A percentile compares a stretch with the other conserved stretches of the same genome.
Conservation (phyloP, 495 filamentous ascomycete genomes). For the Parathielavia hyrcaniae region DNA sequence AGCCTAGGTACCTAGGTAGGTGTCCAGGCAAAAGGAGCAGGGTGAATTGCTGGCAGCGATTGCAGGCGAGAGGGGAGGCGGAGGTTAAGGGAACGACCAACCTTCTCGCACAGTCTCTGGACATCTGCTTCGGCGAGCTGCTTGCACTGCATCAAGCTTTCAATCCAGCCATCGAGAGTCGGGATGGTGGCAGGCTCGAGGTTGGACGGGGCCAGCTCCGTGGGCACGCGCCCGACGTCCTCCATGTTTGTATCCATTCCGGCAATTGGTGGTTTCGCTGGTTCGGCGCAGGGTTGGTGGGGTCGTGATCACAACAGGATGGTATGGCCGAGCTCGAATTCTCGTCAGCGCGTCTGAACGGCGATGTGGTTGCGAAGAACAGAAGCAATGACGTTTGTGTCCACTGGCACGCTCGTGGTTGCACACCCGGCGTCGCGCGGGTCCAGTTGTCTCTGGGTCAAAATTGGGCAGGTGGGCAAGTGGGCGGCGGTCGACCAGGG, state of each 20-base stretch:
- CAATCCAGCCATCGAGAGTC: slow-evolving; percentile 96
- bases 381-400: slow-evolving; percentile 21
- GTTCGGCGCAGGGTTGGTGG: neutral
- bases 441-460: slow-evolving; percentile 16
- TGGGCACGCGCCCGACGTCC: slow-evolving; percentile 82
- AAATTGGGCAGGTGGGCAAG: slow-evolving; percentile 28
- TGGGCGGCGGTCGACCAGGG: slow-evolving; percentile 2
- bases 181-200: slow-evolving; percentile 83
- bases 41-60: neutral
- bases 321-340: neutral
- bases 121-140: slow-evolving; percentile 93
- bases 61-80: neutral
- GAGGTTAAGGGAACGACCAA: slow-evolving; percentile 40
- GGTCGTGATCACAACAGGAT: neutral
- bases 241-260: slow-evolving; percentile 97
- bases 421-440: slow-evolving; percentile 16
- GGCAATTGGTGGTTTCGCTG: slow-evolving; percentile 17
- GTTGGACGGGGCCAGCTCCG: slow-evolving; percentile 68
- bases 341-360: neutral
- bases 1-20: neutral
- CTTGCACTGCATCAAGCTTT: slow-evolving; percentile 97
- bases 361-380: slow-evolving; percentile 12
- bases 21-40: neutral
- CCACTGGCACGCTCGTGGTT: slow-evolving; percentile 14
- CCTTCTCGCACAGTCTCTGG: slow-evolving; percentile 94